Evolutionary conservation across 1,284 basidiomycete species (phyloP).

Genomic region (Trichosporon ovoides): DNA sequence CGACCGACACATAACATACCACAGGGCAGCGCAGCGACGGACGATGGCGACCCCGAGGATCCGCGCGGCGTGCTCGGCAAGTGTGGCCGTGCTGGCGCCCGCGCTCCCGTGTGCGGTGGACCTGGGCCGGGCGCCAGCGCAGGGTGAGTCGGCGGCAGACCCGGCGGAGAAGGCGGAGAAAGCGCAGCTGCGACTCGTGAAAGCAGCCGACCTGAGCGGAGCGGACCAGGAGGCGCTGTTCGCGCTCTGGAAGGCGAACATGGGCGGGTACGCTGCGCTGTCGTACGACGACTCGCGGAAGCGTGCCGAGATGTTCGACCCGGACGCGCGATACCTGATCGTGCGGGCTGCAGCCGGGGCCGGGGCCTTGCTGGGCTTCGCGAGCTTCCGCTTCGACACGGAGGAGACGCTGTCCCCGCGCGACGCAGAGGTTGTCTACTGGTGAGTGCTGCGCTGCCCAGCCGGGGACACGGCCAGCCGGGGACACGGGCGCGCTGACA

Average conservation of each 20-base stretch:
- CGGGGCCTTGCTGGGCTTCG: conserved; percentile 36
- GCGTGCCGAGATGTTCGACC: conserved; percentile 42
- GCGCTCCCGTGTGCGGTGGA: conserved; percentile 11
- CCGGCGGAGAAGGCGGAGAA: neutral
- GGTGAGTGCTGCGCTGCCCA: too few relatives aligned
- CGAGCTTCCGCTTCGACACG: conserved; percentile 46
- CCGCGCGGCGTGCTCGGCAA: conserved; percentile 2
- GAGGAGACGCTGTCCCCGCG: conserved; percentile 39
- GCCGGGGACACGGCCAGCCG: neutral
- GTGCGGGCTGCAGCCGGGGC: neutral
- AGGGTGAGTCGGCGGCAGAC: too few relatives aligned
- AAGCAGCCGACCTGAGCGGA: conserved; percentile 15
- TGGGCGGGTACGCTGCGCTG: conserved; percentile 30
- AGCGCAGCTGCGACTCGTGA: conserved; percentile 12
- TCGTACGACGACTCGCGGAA: conserved; percentile 27
- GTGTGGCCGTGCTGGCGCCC: conserved; percentile 18
- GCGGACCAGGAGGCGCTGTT: conserved; percentile 26
- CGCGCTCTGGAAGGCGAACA: conserved; percentile 35
- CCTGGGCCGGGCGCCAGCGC: too few relatives aligned
- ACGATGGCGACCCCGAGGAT: conserved; percentile 7
- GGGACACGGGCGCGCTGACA: conserved; percentile 3
- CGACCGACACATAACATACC: neutral
- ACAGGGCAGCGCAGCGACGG: neutral
- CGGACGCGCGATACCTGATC: conserved; percentile 32
- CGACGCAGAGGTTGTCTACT: conserved; percentile 43